Base-by-base conservation (phyloP, 345 rosid genomes). In the Acer yangbiense region DNA sequence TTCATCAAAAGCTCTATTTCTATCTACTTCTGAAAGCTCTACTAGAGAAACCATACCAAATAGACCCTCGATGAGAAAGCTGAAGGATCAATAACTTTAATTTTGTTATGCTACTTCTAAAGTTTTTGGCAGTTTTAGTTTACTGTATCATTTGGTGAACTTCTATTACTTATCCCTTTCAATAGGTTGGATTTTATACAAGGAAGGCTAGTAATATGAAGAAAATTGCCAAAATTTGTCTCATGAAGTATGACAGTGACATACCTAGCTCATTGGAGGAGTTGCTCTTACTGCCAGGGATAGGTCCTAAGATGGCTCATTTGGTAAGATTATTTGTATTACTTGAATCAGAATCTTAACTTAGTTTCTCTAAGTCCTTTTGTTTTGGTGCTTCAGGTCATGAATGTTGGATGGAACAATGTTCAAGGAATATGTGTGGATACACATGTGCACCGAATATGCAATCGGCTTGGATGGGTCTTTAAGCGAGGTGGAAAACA, bases 401-500 rank as follows among this genome's bases (percentile, higher is more conserved):
- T 95, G 97, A 91, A 91, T 83, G 74, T 91, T 74, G 98, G 88
- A 0, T 95, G 99, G 99, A 76, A 92, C 75, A 86, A 90, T 85
- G 96, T 91, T 76, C 94, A 91, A 68, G 99, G 99, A 64, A 93
- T 95, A 79, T 95, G 97, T 41, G 98, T 95, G 54, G 99, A 95
- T 81, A 93, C 99, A 43, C 99, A 92, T 76, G 97, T 93, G 75
- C 99, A 93, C 80, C 94, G 98, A 73, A 95, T 93, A 73, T 85
- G 96, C 83, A 95, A 93, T 79, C 86, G 99, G 71, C 98, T 95
- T 72, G 98, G 97, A 63, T 95, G 99, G 99, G 99, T 95, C 68
- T 84, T 89, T 73, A 84, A 83, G 78, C 84, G 79, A 63, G 92
- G 92, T 84, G 86, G 90, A 54, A 90, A 87, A 74, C 90, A 85